phyloP scores from a whole-genome alignment of 495 filamentous ascomycete species.

The Barbatosphaeria neglecta region DNA sequence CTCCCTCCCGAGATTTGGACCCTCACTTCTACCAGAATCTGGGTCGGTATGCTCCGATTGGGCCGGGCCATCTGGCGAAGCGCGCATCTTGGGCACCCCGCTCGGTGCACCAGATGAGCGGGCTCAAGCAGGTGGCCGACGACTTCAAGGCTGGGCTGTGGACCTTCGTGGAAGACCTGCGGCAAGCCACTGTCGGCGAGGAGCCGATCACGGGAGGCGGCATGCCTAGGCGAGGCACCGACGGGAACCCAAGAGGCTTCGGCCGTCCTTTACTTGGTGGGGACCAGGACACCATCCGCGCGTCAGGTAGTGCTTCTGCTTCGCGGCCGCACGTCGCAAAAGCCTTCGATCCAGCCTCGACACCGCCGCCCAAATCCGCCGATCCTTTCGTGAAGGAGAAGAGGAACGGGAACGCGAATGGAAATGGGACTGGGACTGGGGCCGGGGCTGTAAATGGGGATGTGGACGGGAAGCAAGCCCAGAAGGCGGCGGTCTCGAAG shows the following conservation, averaged over 20 bases:
- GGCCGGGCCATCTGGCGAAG: conserved; percentile 19
- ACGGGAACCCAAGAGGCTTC: conserved; percentile 28
- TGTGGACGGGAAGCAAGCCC: conserved; percentile 6
- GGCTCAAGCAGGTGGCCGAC: conserved; percentile 72
- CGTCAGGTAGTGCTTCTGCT: conserved; percentile 8
- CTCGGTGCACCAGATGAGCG: conserved; percentile 19
- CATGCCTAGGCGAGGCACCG: conserved; percentile 19
- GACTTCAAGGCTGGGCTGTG: conserved; percentile 85
- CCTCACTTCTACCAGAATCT: conserved; percentile 2
- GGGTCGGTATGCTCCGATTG: conserved; percentile 8
- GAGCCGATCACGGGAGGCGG: conserved; percentile 59
- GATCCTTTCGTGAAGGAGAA: not conserved
- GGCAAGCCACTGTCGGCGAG: conserved; percentile 90
- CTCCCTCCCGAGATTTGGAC: conserved; percentile 7
- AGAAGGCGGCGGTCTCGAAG: conserved; percentile 3
- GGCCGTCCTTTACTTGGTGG: conserved; percentile 12
- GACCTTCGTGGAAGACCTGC: conserved; percentile 91
- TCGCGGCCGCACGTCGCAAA: conserved; percentile 6
- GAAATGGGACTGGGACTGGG: too few species aligned
- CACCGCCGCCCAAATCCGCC: not conserved
- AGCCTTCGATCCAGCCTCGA: conserved; percentile 13
- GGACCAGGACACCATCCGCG: conserved; percentile 27
- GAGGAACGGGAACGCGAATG: not conserved
- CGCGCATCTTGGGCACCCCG: conserved; percentile 37
- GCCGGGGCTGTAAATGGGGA: too few species aligned